These are phyloP conservation scores for Diaporthe sp. DNA, from an alignment of 2,329 filamentous ascomycete genomes.

Conservation along the genomic window DNA sequence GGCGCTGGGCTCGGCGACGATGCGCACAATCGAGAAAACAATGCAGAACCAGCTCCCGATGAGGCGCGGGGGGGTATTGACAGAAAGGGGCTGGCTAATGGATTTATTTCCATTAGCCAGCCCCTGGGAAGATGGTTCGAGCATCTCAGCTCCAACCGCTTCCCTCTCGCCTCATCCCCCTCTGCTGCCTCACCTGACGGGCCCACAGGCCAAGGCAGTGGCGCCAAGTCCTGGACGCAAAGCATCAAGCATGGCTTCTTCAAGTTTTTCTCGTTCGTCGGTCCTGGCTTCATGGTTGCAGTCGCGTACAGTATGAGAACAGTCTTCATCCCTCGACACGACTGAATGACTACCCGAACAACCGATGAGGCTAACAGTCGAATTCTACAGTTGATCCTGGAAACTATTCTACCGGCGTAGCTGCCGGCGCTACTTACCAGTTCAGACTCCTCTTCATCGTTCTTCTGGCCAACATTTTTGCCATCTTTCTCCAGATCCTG, in stretches of 20 bases:
- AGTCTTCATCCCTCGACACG: too few relatives aligned
- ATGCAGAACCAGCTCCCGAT: neutral
- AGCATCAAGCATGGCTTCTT: neutral
- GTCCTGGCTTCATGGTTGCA: conserved; percentile 74
- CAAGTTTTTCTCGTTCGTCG: conserved; percentile 58
- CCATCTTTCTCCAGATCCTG: conserved; percentile 76
- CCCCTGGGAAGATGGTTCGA: neutral
- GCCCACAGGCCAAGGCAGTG: neutral
- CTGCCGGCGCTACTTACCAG: conserved; percentile 73
- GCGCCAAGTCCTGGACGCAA: neutral
- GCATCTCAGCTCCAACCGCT: neutral
- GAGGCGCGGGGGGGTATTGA: neutral
- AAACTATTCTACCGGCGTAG: conserved; percentile 78
- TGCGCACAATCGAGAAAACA: neutral
- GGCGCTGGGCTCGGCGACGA: neutral
- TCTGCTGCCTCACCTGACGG: neutral
- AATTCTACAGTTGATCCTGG: conserved; percentile 59
- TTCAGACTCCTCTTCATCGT: conserved; percentile 76
- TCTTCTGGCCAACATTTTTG: conserved; percentile 75
- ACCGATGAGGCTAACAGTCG: neutral
- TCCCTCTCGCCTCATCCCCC: neutral
- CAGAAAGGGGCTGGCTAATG: neutral
- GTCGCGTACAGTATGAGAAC: conserved; percentile 59
- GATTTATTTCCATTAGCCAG: neutral
- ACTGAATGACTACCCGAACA: neutral